Base-by-base conservation (phyloP, 495 filamentous ascomycete species). In the Lasiosphaeria miniovina region DNA sequence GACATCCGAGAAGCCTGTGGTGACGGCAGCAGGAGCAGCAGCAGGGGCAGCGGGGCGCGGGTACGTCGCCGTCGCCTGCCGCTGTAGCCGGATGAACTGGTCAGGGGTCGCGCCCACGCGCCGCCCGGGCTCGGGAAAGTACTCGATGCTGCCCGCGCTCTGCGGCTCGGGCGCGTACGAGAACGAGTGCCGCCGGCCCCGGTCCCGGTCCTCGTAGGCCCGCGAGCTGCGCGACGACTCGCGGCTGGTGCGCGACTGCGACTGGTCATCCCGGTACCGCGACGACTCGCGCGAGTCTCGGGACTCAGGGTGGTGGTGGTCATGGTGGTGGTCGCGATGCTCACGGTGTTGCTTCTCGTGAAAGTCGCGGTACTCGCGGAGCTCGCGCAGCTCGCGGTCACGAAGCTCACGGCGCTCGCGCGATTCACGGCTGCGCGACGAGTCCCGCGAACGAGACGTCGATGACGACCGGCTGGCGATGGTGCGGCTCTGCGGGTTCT, bases 81-180 rank as follows among this genome's bases (percentile, higher is more conserved):
- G 50, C n/a, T 61, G 59, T 31, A 65, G 35, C 3, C 48, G 55
- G 9, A 61, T n/a, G 32, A 65, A 65, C 56, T 65, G 52, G 8
- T 61, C 59, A 9, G 59, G 59, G 6, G 36, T 55, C 36, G 63
- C 59, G 14, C 63, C 63, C 1, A 65, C 59, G n/a, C 38, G 32
- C 2, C 35, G 51, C 41, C 61, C 48, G 6, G 59, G 59, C 11
- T 49, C 43, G 38, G 54, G 49, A 24, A 51, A 24, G 15, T 65
- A 65, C 35, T 58, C 60, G 14, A 65, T 41, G 38, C 38, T 62
- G 3, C 48, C 49, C 12, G 38, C 36, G n/a, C 49, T 49, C 14
- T 50, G 53, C 17, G 49, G 43, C 10, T 40, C 50, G 6, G 17
- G 24, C 15, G 8, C 43, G 15, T 46, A 46, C 4, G 43, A 46